Conservation (phyloP, 495 filamentous ascomycete species). For the Pyronema omphalodes region DNA sequence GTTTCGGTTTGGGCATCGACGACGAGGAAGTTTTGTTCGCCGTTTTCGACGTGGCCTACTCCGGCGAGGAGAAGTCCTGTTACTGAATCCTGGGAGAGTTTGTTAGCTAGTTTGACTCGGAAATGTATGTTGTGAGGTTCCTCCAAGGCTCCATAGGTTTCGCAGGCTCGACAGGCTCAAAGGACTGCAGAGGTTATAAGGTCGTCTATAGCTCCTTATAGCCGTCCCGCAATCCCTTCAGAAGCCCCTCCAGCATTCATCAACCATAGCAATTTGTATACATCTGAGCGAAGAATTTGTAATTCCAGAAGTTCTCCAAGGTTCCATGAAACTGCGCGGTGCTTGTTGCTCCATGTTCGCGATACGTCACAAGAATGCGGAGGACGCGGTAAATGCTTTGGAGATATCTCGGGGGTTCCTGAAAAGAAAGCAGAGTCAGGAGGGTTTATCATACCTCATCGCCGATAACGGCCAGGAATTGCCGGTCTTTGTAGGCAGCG, state of each 20-base stretch:
- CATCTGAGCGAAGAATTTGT: no score
- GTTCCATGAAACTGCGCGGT: no score
- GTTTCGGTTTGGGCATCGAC: conserved; percentile 85
- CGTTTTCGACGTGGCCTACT: conserved; percentile 77
- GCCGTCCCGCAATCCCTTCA: neutral
- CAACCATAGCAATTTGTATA: no score
- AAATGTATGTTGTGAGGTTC: conserved; percentile 18
- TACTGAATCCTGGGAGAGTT: conserved; percentile 59
- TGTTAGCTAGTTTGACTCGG: conserved; percentile 13
- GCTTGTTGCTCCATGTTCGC: no score
- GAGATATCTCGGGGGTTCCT: no score
- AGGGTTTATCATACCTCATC: conserved; percentile 58
- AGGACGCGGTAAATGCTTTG: no score
- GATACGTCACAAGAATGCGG: no score
- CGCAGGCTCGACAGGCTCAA: no score
- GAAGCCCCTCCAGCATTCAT: no score
- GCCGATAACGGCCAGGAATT: conserved; percentile 93
- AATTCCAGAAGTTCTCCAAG: no score
- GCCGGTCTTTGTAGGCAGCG: conserved; percentile 63
- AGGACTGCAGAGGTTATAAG: neutral
- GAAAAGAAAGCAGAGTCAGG: neutral
- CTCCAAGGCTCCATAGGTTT: conserved; percentile 1
- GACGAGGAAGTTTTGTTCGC: conserved; percentile 92
- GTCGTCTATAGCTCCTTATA: neutral
- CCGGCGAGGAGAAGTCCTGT: conserved; percentile 88